Evolutionary conservation across 331 rosid genomes (phyloP), one percentile per base, ranked within the genome.

Genomic region (Malus hybrid): DNA sequence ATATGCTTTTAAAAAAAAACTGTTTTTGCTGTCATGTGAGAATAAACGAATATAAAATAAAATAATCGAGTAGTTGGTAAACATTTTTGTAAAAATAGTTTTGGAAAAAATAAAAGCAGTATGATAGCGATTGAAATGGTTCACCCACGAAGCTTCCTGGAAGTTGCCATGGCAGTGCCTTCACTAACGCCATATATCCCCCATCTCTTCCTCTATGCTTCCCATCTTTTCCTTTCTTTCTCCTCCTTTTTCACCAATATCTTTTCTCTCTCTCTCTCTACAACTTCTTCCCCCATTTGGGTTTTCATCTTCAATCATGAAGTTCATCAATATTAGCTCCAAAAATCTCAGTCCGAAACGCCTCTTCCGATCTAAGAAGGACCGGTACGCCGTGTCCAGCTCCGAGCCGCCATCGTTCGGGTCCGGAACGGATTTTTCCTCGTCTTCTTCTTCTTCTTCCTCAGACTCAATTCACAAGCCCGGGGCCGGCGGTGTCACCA

Each of bases 351-450:
- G 80, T 16, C 91, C 97, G 6, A 90, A 83, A 32, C 82, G 79
- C 5, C 65, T 91, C 5, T 91, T 91, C 63, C 84, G 91, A 6
- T 83, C 86, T 67, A 87, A 77, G 39, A 90, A 85, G 63, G 74
- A 81, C 18, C 83, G 82, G 1, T 76, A 84, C 32, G 10, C 77
- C 0, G 61, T 85, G 1, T 87, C 96, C 69, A 76, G 81, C 48
- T 84, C 94, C 77, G 88, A 90, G 8, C 89, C 96, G 0, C 74
- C 77, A 0, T 93, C 98, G 0, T 93, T 90, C 76, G 85, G 90
- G 2, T 93, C 96, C 28, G 82, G 82, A 27, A 50, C 82, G 2
- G 71, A 82, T 24, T 77, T 69, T 3, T 70, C 81, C 18, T 60
- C 87, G 3, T 80, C 90, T 0, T 86, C 85, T 0, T 80, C 85